These are phyloP conservation scores for Cryomyces minteri DNA, from an alignment of 495 filamentous ascomycete species.

Conservation along the genomic window DNA sequence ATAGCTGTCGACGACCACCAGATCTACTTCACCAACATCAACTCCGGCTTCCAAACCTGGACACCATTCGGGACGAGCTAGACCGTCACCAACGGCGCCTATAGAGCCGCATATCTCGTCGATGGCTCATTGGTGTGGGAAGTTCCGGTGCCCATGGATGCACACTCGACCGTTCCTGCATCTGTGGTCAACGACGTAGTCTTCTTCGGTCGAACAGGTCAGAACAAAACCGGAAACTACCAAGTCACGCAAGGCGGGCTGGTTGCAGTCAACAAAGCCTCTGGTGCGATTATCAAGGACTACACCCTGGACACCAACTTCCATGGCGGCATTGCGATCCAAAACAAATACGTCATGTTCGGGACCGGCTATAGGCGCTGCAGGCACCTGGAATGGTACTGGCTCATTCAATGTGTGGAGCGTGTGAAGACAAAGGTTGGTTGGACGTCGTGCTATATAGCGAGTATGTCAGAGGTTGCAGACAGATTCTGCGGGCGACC, in stretches of 20 bases:
- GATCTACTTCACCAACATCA: constrained; percentile 21
- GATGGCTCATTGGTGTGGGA: constrained; percentile 1
- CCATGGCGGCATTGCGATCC: background rate
- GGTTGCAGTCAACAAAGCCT: background rate
- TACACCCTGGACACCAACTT: background rate
- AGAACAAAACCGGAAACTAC: background rate
- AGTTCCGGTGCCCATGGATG: background rate
- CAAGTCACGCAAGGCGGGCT: background rate
- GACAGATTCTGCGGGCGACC: too few species aligned
- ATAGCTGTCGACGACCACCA: constrained; percentile 18
- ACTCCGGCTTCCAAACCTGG: constrained; percentile 7
- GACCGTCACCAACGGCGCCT: constrained; percentile 13
- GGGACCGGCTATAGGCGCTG: background rate
- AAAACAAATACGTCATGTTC: background rate
- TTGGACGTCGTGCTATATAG: too few species aligned
- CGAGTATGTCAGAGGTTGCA: too few species aligned
- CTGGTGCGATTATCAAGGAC: background rate
- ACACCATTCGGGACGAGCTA: constrained; percentile 4
- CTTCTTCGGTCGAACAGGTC: background rate
- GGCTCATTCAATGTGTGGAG: too few species aligned
- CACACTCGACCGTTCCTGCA: background rate
- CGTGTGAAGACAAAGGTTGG: too few species aligned
- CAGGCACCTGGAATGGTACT: too few species aligned
- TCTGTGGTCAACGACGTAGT: background rate
- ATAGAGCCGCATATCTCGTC: constrained; percentile 10